Evolutionary conservation across 2,329 filamentous ascomycete genomes (phyloP), one percentile per base, ranked within the genome.

Genomic region (Aureobasidium sp.): DNA sequence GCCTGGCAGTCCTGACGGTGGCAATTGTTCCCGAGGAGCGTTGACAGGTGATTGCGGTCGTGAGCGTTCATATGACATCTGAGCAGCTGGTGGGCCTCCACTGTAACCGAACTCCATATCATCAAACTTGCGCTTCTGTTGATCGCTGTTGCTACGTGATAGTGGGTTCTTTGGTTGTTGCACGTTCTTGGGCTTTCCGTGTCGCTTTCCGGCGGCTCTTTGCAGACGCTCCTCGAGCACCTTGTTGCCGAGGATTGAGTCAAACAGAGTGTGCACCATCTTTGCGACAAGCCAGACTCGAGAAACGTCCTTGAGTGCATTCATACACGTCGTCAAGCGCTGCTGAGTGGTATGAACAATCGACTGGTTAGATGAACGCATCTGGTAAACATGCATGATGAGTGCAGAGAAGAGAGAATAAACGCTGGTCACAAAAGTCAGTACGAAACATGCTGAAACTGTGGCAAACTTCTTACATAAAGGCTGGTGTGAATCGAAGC

Each of bases 341-440:
- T 92, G 88, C 69, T 97, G 91, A 10, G 92, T 97, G 15, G 90
- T 89, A 64, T 90, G 85, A 42, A 97, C 90, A 44, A 97, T 89
- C 0, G 89, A 88, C 13, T 91, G 91, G n/a, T 96, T 88, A 0
- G 91, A 91, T 0, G 93, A 97, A 53, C 91, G 86, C 89, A 97
- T 96, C 75, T 97, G 94, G 73, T 97, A 97, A 15, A 99, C 93
- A 69, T 97, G 94, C 93, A 99, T 97, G 71, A 99, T 97, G 57
- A 97, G 82, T 0, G 94, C 94, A 0, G 94, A 97, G 76, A 99
- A 99, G 65, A 97, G 78, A 72, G 91, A 96, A 76, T 97, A 97
- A 16, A 97, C 92, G 71, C 82, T 84, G 67, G 25, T 21, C 52
- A 36, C 36, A 50, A 70, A 50, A 61, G 65, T 70, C 45, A 70